Base-by-base conservation (phyloP, 2,329 filamentous ascomycete species). In the Aspergillus fructus region DNA sequence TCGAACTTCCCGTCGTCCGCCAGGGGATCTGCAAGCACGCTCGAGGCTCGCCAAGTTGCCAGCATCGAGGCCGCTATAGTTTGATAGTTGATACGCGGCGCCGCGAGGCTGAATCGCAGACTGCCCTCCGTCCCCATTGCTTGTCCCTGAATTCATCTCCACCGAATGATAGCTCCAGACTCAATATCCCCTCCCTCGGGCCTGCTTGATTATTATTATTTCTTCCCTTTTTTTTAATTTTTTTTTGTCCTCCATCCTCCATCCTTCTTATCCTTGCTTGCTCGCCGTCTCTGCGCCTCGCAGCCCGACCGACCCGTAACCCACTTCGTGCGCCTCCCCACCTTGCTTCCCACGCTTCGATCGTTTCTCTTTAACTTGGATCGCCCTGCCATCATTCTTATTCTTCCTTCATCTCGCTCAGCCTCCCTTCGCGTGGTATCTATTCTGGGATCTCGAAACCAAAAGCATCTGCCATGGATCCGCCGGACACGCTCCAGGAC, bases 401-500 rank as follows among this genome's bases (percentile, higher is more conserved):
- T 57, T 52, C 54, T 49, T 57, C 46, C 40, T 49, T 46, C 54
- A 5, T 33, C 40, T 39, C 49, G 51, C 54, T 58, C 46, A 58
- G 60, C 58, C 62, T 61, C 60, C 49, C 52, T 55, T 59, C 62
- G 60, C 60, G 60, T 62, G 57, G 64, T 48, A 58, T 65, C 64
- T 65, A 64, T 65, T 61, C 59, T 58, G 59, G 64, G 59, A 62
- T 59, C 56, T 52, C 55, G 49, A 49, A 30, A 37, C 41, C 27
- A 27, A 24, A 33, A 15, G 42, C 51, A 24, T 39, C 30, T 24
- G 62, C 57, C 33, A 74, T 74, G 71, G 65, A 66, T 56, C 71
- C 71, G 39, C 70, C 71, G 58, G 68, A 71, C 42, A 64, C 64
- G 54, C 65, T 65, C 55, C 70, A 67, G 41, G 65, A 70, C 54